These are phyloP conservation scores for Dryas drummondii DNA, from an alignment of 306 rosid species.

Conservation along the genomic window DNA sequence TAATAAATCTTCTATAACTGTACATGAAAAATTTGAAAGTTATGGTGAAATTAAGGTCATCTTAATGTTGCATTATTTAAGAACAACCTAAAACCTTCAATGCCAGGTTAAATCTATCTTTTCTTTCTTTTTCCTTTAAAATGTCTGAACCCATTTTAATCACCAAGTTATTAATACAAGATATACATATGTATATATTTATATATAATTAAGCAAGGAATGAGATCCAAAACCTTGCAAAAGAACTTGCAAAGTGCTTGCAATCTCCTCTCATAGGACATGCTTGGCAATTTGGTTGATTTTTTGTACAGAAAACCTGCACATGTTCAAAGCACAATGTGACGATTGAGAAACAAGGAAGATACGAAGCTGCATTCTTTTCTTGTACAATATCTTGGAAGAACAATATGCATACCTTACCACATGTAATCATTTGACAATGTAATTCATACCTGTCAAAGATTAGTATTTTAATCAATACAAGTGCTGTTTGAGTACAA, in stretches of 20 bases:
- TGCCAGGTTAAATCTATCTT: too few species aligned
- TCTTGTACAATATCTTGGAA: background rate
- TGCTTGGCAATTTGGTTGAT: slow-evolving; percentile 56
- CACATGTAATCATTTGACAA: slow-evolving; percentile 73
- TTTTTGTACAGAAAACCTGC: slow-evolving; percentile 68
- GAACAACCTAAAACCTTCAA: too few species aligned
- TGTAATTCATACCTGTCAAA: slow-evolving; percentile 60
- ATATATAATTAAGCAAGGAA: background rate
- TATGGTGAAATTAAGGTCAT: too few species aligned
- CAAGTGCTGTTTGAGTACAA: background rate
- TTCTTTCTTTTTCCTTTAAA: too few species aligned
- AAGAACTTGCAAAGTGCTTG: slow-evolving; percentile 58
- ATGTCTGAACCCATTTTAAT: too few species aligned
- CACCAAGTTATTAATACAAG: too few species aligned
- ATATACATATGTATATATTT: background rate
- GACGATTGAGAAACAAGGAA: background rate
- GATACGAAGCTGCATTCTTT: too few species aligned
- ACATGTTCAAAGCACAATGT: background rate
- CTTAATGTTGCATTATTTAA: too few species aligned
- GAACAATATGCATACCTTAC: slow-evolving; percentile 52
- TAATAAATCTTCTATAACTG: too few species aligned
- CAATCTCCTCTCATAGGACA: slow-evolving; percentile 66
- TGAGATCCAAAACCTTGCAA: slow-evolving; percentile 42
- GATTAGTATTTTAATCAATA: background rate
- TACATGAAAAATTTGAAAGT: too few species aligned